Conservation (phyloP, 257 asterid species). For the Fraxinus excelsior region DNA sequence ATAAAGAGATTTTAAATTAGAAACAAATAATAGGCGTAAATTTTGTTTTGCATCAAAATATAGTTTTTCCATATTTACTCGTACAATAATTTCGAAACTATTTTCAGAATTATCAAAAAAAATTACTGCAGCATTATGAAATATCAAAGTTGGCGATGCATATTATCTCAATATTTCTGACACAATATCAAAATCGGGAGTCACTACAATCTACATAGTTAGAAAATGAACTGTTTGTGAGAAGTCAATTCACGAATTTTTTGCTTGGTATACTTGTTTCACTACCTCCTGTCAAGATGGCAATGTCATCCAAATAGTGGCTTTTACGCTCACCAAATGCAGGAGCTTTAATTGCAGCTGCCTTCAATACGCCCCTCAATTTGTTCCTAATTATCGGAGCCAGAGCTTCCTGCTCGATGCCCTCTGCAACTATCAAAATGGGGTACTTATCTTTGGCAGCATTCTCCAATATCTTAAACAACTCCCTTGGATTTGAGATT, state of each 20-base stretch:
- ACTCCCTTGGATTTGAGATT: slow-evolving; percentile 62
- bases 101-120: background rate
- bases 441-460: slow-evolving; percentile 81
- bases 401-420: slow-evolving; percentile 73
- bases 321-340: slow-evolving; percentile 81
- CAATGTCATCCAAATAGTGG: slow-evolving; percentile 76
- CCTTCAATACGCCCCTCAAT: slow-evolving; percentile 69
- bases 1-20: background rate
- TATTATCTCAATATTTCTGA: background rate
- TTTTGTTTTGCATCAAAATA: background rate
- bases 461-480: slow-evolving; percentile 75
- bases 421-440: slow-evolving; percentile 71
- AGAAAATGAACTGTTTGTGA: background rate
- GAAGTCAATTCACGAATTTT: background rate
- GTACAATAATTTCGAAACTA: background rate
- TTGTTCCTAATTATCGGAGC: slow-evolving; percentile 82
- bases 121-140: background rate
- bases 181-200: background rate
- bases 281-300: slow-evolving; percentile 84
- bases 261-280: background rate
- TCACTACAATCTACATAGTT: background rate
- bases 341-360: slow-evolving; percentile 79
- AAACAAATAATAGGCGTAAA: background rate
- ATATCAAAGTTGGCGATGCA: background rate
- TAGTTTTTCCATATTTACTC: background rate